phyloP scores from a whole-genome alignment of 1,284 basidiomycete genomes.

The Flammula alnicola region DNA sequence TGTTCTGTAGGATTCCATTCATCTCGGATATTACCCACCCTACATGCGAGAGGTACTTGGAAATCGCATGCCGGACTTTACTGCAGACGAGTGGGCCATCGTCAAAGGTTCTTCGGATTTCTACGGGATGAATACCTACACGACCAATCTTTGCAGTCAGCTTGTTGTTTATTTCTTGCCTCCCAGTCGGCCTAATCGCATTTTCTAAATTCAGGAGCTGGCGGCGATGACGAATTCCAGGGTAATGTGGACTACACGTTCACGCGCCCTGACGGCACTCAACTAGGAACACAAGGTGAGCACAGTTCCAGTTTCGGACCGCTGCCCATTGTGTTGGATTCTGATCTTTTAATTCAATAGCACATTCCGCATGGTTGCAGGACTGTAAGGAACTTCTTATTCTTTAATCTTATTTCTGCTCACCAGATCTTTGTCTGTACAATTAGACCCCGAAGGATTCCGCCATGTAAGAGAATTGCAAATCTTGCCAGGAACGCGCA shows the following conservation, averaged over 20 bases:
- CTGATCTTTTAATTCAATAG: constrained; percentile 31
- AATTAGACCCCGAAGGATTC: constrained; percentile 65
- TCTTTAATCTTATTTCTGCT: background rate
- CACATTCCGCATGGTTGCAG: constrained; percentile 72
- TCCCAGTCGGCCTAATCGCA: background rate
- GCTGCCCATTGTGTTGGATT: too few species aligned
- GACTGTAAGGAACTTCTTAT: constrained; percentile 51
- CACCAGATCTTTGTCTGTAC: constrained; percentile 6
- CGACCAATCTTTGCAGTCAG: constrained; percentile 73
- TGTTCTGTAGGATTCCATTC: constrained; percentile 61
- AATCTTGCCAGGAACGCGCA: too few species aligned
- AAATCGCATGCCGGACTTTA: constrained; percentile 70
- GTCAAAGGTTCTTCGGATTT: constrained; percentile 80
- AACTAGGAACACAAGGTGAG: constrained; percentile 76
- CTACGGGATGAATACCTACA: constrained; percentile 81
- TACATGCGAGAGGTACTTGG: constrained; percentile 71
- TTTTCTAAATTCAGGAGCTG: constrained; percentile 47
- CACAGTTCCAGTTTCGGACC: too few species aligned
- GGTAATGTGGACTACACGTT: constrained; percentile 72
- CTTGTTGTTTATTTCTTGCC: constrained; percentile 20
- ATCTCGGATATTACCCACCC: constrained; percentile 76
- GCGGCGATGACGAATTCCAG: constrained; percentile 74
- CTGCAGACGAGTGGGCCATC: constrained; percentile 62
- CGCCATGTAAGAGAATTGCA: constrained; percentile 55
- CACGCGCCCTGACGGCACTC: constrained; percentile 68